phyloP scores from a whole-genome alignment of 2,329 filamentous ascomycete genomes.

The Cryphonectria carpinicola region DNA sequence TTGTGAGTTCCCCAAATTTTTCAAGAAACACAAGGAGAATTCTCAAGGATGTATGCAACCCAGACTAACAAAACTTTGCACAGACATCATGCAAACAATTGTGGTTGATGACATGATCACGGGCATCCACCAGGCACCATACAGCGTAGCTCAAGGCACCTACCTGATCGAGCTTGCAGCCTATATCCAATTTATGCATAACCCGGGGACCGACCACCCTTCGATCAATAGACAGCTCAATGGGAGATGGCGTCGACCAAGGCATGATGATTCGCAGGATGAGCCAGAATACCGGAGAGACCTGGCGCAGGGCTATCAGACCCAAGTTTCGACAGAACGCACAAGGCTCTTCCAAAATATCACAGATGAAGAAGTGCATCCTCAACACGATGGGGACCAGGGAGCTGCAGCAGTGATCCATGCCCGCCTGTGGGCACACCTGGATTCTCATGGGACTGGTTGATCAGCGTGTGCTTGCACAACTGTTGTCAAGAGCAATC shows the following conservation, averaged over 20 bases:
- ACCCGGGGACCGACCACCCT: background rate
- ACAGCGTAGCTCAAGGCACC: background rate
- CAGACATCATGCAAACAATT: slow-evolving; percentile 4
- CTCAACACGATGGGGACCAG: background rate
- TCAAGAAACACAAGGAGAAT: background rate
- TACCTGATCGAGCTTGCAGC: background rate
- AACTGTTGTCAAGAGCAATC: background rate
- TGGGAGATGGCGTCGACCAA: background rate
- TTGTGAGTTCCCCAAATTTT: slow-evolving; percentile 8
- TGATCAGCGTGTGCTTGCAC: background rate
- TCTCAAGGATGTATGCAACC: background rate
- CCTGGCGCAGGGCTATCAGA: background rate
- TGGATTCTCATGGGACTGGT: background rate
- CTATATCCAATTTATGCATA: background rate
- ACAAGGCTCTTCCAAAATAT: background rate
- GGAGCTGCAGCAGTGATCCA: background rate
- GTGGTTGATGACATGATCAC: slow-evolving; percentile 2
- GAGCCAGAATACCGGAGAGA: background rate
- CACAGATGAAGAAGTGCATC: background rate
- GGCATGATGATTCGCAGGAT: background rate
- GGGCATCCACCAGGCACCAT: background rate
- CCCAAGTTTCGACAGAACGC: background rate
- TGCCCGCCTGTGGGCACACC: background rate
- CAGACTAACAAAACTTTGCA: background rate
- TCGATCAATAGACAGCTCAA: background rate